phyloP scores from a whole-genome alignment of 1,284 basidiomycete species.

The Sphaerobolus stellatus region DNA sequence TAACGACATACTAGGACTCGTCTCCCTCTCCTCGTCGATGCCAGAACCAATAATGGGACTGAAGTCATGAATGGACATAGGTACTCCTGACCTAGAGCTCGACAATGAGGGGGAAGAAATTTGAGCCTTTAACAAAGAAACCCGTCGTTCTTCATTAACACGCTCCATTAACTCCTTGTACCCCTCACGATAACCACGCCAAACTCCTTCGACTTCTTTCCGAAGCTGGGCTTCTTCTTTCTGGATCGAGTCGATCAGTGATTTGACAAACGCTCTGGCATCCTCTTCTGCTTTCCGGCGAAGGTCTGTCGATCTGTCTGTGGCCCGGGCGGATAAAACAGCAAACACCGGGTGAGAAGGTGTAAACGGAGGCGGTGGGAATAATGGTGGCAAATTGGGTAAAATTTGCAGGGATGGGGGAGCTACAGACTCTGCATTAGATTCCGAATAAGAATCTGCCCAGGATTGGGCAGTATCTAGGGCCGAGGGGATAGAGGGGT shows the following conservation, averaged over 20 bases:
- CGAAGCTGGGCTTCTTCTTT: constrained; percentile 54
- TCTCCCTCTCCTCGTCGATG: constrained; percentile 33
- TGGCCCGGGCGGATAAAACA: constrained; percentile 60
- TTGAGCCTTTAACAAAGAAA: not conserved
- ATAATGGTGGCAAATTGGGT: constrained; percentile 52
- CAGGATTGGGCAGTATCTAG: constrained; percentile 27
- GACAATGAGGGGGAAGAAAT: constrained; percentile 12
- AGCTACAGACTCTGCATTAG: constrained; percentile 11
- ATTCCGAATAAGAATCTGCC: constrained; percentile 33
- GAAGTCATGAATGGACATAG: constrained; percentile 55
- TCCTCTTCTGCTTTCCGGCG: constrained; percentile 59
- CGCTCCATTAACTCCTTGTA: constrained; percentile 35
- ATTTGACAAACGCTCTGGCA: constrained; percentile 52
- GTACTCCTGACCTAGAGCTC: constrained; percentile 21
- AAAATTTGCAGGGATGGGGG: constrained; percentile 29
- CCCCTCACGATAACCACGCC: constrained; percentile 57
- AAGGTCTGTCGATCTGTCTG: constrained; percentile 51
- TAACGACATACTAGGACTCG: constrained; percentile 46
- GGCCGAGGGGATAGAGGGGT: constrained; percentile 21
- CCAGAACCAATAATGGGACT: constrained; percentile 39
- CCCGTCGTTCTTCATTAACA: constrained; percentile 7
- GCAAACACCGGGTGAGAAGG: constrained; percentile 70
- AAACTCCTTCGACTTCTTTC: constrained; percentile 59
- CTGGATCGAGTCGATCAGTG: constrained; percentile 58
- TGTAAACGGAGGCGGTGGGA: constrained; percentile 73